Evolutionary conservation across 345 rosid species (phyloP), one percentile per base, ranked within the genome.

Genomic region (Eucalyptus sp.): DNA sequence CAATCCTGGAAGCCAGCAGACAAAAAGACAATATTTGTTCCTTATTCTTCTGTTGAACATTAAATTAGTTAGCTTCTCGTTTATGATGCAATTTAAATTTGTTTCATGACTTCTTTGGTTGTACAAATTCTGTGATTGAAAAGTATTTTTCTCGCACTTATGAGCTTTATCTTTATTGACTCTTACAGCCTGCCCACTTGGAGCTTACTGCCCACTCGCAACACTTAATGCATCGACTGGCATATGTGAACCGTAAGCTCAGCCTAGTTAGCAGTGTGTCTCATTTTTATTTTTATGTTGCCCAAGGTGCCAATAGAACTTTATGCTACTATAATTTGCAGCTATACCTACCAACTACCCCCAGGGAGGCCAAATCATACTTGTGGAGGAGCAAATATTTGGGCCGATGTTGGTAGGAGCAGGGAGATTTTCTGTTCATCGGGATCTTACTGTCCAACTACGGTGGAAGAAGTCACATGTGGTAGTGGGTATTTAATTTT

Each of bases 301-400:
- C 60, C 41, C 11, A 17, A 25, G 49, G n/a, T 13, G 62, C 62
- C 46, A 3, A 88, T n/a, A 44, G 46, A 50, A 48, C 54, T 41
- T 62, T 86, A 37, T 13, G 41, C 20, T 60, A 29, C 76, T 46
- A 87, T 88, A 71, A 60, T 87, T 86, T 94, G 86, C 95, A 97
- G 99, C 91, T 98, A 98, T 80, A 89, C 89, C 88, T 98, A 98
- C 92, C 99, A 96, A 81, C 91, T 94, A 54, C 97, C 98, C 89
- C 92, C 95, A n/a, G 97, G 95, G 89, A 22, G 85, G 90, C 92
- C 94, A 83, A 94, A 94, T 93, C 98, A 95, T 91, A 94, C 97
- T 46, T 98, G 99, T 90, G 99, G 99, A 88, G 99, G 99, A 86
- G 99, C 99, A 90, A 94, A 98, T 88, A 89, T 95, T 87, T 98